Evolutionary conservation across 495 filamentous ascomycete genomes (phyloP).

Genomic region (Mycothermus thermophilus): DNA sequence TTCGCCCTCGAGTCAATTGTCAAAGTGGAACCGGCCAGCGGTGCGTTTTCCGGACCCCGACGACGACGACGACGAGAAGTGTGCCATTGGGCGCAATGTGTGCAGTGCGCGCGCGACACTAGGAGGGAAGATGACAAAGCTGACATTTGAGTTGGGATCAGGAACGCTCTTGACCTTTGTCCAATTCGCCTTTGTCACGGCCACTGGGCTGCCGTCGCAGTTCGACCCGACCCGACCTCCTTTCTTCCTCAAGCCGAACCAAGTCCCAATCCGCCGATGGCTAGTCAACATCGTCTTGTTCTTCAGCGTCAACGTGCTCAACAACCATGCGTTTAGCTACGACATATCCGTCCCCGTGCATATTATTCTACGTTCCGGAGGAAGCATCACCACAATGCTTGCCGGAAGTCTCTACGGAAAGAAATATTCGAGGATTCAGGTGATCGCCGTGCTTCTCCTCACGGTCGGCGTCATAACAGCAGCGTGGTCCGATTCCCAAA

Average conservation of each 20-base stretch:
- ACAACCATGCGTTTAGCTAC: conserved; percentile 97
- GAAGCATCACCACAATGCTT: conserved; percentile 83
- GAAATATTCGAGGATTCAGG: conserved; percentile 65
- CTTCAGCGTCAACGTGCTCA: conserved; percentile 81
- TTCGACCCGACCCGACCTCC: conserved; percentile 44
- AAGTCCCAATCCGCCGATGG: conserved; percentile 79
- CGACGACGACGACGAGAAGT: too few species aligned
- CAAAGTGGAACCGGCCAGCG: conserved; percentile 58
- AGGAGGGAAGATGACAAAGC: neutral
- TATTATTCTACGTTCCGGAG: conserved; percentile 90
- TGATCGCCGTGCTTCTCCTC: conserved; percentile 64
- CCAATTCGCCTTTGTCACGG: conserved; percentile 75
- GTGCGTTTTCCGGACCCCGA: conserved; percentile 24
- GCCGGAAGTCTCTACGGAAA: conserved; percentile 77
- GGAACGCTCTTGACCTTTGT: conserved; percentile 86
- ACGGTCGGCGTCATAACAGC: conserved; percentile 75
- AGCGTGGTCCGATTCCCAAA: conserved; percentile 74
- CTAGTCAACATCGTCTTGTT: conserved; percentile 79
- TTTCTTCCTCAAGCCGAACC: conserved; percentile 58
- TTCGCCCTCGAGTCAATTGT: conserved; percentile 93
- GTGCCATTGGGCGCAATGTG: too few species aligned
- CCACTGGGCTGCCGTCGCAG: conserved; percentile 63
- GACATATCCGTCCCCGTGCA: conserved; percentile 93
- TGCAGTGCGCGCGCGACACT: too few species aligned
- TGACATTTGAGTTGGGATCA: too few species aligned